Conservation (phyloP, 306 rosid species). For the Fragaria nilgerrensis region DNA sequence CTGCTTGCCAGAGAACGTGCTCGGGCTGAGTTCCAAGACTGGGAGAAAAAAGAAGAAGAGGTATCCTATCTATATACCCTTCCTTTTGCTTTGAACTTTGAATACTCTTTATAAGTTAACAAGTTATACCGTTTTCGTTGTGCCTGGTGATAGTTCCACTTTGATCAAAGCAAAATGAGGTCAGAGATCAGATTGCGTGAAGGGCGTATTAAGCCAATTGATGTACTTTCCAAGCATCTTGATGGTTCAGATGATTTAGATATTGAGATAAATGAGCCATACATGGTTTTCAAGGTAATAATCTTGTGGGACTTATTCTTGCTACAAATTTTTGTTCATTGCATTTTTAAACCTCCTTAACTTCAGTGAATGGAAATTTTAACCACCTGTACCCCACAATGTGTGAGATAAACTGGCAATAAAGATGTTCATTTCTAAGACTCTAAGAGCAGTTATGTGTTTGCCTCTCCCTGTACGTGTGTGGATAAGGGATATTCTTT, state of each 20-base stretch:
- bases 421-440: not conserved
- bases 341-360: not conserved
- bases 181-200: conserved; percentile 97
- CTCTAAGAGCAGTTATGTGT: not conserved
- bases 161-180: conserved; percentile 97
- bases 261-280: conserved; percentile 88
- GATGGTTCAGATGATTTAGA: conserved; percentile 80
- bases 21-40: conserved; percentile 96
- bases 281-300: conserved; percentile 87
- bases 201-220: conserved; percentile 94
- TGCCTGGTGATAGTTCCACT: conserved; percentile 63
- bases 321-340: not conserved
- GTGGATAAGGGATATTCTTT: not conserved
- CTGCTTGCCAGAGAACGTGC: conserved; percentile 93
- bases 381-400: not conserved
- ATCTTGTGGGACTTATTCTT: conserved; percentile 9
- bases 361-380: not conserved
- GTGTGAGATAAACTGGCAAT: not conserved
- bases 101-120: not conserved
- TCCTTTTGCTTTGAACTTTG: not conserved
- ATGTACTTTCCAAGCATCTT: conserved; percentile 82
- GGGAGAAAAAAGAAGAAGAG: conserved; percentile 99
- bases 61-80: conserved; percentile 28
- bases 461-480: not conserved
- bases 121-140: conserved; percentile 17